Conservation (phyloP, 192 early-diverging fungal genomes). For the Podila verticillata region DNA sequence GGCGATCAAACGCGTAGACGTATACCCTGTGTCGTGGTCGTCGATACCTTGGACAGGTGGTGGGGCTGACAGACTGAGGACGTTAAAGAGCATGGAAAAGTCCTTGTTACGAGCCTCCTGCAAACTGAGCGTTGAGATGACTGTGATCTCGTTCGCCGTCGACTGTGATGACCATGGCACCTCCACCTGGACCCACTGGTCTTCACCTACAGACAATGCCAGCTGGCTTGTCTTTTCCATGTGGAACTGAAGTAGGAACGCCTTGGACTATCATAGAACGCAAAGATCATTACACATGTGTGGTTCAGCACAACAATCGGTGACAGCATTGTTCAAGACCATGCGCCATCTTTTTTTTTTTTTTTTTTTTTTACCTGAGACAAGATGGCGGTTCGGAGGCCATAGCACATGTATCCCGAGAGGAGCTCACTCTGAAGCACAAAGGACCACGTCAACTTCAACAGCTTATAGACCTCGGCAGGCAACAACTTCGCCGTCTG, state of each 20-base stretch:
- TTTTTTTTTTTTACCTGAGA: slow-evolving; percentile 69
- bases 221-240: slow-evolving; percentile 91
- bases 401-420: slow-evolving; percentile 90
- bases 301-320: no score
- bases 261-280: slow-evolving; percentile 71
- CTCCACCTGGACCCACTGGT: slow-evolving; percentile 94
- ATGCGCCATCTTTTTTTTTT: background rate
- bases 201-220: slow-evolving; percentile 90
- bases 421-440: slow-evolving; percentile 78
- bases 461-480: slow-evolving; percentile 88
- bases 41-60: slow-evolving; percentile 23
- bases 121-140: slow-evolving; percentile 54
- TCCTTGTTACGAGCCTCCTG: slow-evolving; percentile 55
- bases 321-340: background rate
- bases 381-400: slow-evolving; percentile 85
- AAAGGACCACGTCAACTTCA: slow-evolving; percentile 85
- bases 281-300: background rate
- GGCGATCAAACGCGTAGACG: background rate
- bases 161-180: slow-evolving; percentile 95
- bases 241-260: slow-evolving; percentile 93
- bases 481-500: slow-evolving; percentile 90
- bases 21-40: slow-evolving; percentile 16
- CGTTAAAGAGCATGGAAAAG: slow-evolving; percentile 43
- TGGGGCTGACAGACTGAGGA: slow-evolving; percentile 25
- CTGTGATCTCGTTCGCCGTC: slow-evolving; percentile 78